Evolutionary conservation across 768 basidiomycete genomes (phyloP).

Genomic region (Calocybe indica): DNA sequence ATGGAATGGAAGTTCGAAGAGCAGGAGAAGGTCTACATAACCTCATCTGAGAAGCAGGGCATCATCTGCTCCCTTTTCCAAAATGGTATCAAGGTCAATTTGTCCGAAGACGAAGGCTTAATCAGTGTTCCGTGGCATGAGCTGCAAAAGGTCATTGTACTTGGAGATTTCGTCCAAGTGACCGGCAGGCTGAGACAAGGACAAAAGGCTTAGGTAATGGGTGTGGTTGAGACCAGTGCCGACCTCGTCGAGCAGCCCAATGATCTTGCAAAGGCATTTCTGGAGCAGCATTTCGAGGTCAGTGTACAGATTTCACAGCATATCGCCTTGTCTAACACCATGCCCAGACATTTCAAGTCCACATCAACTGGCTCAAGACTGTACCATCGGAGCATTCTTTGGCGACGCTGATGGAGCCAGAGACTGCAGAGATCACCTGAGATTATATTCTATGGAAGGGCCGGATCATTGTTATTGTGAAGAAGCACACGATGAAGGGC

Average conservation of each 20-base stretch:
- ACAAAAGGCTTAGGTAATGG: too few species aligned
- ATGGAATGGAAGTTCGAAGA: conserved; percentile 1
- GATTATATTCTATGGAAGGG: not conserved
- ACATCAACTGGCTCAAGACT: not conserved
- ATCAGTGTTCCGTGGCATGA: not conserved
- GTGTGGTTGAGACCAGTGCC: too few species aligned
- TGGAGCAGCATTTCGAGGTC: too few species aligned
- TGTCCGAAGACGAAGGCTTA: not conserved
- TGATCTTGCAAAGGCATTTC: too few species aligned
- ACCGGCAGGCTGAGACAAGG: too few species aligned
- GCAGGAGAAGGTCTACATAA: not conserved
- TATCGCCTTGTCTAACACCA: too few species aligned
- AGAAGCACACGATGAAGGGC: not conserved
- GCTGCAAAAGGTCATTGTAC: too few species aligned
- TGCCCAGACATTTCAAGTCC: too few species aligned
- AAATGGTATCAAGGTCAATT: too few species aligned
- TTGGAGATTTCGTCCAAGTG: too few species aligned
- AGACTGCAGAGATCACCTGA: not conserved
- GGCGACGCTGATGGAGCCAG: not conserved
- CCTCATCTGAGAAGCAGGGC: not conserved
- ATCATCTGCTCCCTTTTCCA: not conserved
- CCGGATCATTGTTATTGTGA: not conserved
- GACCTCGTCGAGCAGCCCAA: too few species aligned
- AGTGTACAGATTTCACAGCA: too few species aligned
- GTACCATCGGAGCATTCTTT: not conserved